Base-by-base conservation (phyloP, 768 basidiomycete species). In the Russula olivacea region DNA sequence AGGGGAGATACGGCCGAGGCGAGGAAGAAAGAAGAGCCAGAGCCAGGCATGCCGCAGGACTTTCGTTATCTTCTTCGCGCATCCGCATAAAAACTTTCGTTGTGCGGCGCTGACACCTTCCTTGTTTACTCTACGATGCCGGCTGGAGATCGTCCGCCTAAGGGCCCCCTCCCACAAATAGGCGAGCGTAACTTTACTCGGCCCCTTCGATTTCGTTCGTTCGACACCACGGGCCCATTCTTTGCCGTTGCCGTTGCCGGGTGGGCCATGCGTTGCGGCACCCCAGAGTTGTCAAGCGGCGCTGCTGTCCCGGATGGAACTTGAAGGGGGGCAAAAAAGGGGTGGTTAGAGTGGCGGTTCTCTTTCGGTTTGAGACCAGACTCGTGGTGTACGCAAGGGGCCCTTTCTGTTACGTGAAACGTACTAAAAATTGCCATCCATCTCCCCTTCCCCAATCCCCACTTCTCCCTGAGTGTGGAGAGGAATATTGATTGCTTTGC, bases 281-380 rank as follows among this genome's bases (percentile, higher is more conserved):
- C 58, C 58, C 58, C 50, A 59, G 52, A 41, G 50, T 40, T 30
- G n/a, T 47, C 49, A 32, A 30, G n/a, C 58, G 8, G 38, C 30
- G 57, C 47, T 19, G 19, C 19, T 50, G 12, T 30, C 14, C 9
- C 32, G 32, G 32, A 32, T 32, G 1, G 32, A 32, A 32, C 3
- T 2, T 3, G 38, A 21, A 30, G 32, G 15, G 38, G 41, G 34
- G 36, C 14, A 32, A 32, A 59, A 52, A 59, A 51, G 12, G 38
- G 40, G 40, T 32, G 45, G 28, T 32, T 32, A 32, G 32, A 32
- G 32, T 32, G 32, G 32, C 32, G 32, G 32, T 32, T 32, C 32
- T 32, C 7, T 9, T 32, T 32, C 8, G 32, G 32, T 32, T 32
- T 32, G 32, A 32, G 9, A 32, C 32, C 32, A 32, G 32, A 32